Evolutionary conservation across 2,329 filamentous ascomycete species (phyloP).

Genomic region (Penicillium italicum): DNA sequence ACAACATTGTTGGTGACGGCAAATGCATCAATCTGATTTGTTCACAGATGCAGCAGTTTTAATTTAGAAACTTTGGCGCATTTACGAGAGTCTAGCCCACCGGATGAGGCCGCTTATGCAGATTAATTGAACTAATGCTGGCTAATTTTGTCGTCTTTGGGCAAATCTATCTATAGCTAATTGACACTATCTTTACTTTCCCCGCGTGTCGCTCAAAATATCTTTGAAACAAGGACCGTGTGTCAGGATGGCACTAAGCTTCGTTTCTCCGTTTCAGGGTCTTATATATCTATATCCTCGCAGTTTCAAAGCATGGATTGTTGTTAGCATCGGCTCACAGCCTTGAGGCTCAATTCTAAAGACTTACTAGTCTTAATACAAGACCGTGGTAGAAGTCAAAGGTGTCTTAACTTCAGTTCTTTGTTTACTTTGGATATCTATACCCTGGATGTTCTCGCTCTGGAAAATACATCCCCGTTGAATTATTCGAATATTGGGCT

Average conservation of each 20-base stretch:
- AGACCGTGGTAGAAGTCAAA: neutral
- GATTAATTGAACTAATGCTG: slow-evolving; percentile 6
- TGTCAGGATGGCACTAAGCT: slow-evolving; percentile 16
- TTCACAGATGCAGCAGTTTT: neutral
- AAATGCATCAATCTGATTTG: slow-evolving; percentile 5
- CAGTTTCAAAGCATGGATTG: neutral
- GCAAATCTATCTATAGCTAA: slow-evolving; percentile 23
- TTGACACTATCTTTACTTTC: slow-evolving; percentile 22
- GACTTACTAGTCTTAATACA: neutral
- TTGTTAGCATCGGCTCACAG: neutral
- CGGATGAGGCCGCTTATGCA: neutral
- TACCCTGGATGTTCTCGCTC: neutral
- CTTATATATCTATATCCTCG: slow-evolving; percentile 16
- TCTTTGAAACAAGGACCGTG: slow-evolving; percentile 20
- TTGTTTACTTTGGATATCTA: neutral
- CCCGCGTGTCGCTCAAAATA: slow-evolving; percentile 14
- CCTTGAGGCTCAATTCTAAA: neutral
- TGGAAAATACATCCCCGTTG: neutral
- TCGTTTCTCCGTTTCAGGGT: slow-evolving; percentile 6
- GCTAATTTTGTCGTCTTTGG: slow-evolving; percentile 22
- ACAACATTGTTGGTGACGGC: slow-evolving; percentile 13
- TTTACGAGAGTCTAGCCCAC: neutral
- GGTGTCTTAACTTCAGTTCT: neutral
- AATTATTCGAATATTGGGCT: neutral
- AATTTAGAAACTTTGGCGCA: slow-evolving; percentile 9